Evolutionary conservation across 2,329 filamentous ascomycete species (phyloP).

Genomic region (Colletotrichum musae): DNA sequence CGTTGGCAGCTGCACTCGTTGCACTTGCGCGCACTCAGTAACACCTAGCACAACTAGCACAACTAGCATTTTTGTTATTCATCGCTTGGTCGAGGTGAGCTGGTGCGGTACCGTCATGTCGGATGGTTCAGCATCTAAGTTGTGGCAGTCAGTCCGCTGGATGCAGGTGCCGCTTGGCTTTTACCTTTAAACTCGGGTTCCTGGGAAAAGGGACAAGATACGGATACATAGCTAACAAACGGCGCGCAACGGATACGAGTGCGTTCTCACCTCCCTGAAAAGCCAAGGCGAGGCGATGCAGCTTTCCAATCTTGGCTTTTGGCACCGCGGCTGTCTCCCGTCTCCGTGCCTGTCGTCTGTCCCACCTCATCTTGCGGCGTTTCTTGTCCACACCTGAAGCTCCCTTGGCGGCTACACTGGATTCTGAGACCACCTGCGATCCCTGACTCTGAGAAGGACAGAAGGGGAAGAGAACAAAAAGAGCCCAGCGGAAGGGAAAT

Average conservation of each 20-base stretch:
- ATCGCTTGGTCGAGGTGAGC: too few relatives aligned
- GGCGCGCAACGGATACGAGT: slow-evolving; percentile 14
- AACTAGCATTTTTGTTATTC: too few relatives aligned
- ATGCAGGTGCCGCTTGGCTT: too few relatives aligned
- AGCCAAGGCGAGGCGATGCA: slow-evolving; percentile 3
- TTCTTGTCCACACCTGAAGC: slow-evolving; percentile 13
- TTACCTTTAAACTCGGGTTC: too few relatives aligned
- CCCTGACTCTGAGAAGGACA: background rate
- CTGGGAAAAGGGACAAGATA: too few relatives aligned
- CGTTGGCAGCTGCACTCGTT: background rate
- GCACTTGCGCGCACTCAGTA: background rate
- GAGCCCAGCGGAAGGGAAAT: background rate
- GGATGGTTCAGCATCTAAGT: too few relatives aligned
- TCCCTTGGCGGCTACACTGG: slow-evolving; percentile 9
- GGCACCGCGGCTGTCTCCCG: slow-evolving; percentile 5
- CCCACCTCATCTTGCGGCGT: background rate
- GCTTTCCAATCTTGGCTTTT: slow-evolving; percentile 12
- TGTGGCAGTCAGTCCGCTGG: too few relatives aligned
- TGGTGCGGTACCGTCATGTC: too few relatives aligned
- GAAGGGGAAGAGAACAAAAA: slow-evolving; percentile 2
- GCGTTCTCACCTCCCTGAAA: slow-evolving; percentile 9
- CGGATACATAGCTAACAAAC: background rate
- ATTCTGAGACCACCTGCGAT: too few relatives aligned
- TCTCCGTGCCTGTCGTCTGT: background rate
- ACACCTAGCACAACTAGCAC: too few relatives aligned